Evolutionary conservation across 257 asterid genomes (phyloP), one percentile per base, ranked within the genome.

Genomic region (Jaltomata sinuosa): DNA sequence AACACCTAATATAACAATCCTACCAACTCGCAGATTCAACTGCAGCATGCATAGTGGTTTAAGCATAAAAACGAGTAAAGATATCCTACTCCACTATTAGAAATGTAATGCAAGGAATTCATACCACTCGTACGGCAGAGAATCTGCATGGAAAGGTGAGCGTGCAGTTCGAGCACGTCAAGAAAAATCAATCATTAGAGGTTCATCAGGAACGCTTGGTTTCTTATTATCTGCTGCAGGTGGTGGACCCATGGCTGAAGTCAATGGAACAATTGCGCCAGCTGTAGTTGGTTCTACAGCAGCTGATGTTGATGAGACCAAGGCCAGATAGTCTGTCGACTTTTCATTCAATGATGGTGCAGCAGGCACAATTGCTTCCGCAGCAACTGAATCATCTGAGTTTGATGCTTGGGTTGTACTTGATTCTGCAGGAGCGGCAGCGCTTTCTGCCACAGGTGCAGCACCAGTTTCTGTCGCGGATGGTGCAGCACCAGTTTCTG

Each of bases 151-250:
- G 27, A 9, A 18, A 49, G 62, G 45, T 49, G 45, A 77, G 62
- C 16, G 1, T 77, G 36, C 29, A 31, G 49, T 68, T 29, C 40
- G 53, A n/a, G 81, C 81, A 71, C 78, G 86, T 93, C 85, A 95
- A 68, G 97, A 88, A 89, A 94, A 95, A 87, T 92, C 95, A 10
- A 93, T 90, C 98, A 94, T 93, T 12, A 88, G 83, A 68, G 87
- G 93, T 59, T 92, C 98, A 31, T 87, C 83, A 52, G 92, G 89
- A 36, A 81, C 91, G 57, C 79, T 89, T 8, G 90, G 64, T 50
- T 71, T 89, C 88, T 91, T 90, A 71, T 84, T 87, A 78, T 65
- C 90, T 68, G 91, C 53, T 21, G 84, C 62, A 68, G 85, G 10
- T 40, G 85, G 65, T 38, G 53, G 84, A 79, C 42, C 42, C 19